phyloP scores from a whole-genome alignment of 257 asterid genomes.

The Forsythia suspensa region DNA sequence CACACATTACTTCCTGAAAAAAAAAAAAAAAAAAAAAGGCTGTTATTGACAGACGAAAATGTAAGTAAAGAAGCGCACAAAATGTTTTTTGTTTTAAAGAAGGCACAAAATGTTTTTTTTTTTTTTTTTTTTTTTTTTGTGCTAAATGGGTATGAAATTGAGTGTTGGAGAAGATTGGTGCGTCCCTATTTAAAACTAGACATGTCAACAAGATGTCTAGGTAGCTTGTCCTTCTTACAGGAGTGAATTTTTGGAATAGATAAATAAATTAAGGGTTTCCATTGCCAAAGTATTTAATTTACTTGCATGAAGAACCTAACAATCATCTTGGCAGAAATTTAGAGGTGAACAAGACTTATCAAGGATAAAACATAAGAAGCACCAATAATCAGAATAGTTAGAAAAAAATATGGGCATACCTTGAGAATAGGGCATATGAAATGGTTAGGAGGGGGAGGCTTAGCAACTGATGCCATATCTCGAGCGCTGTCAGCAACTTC shows the following conservation, averaged over 20 bases:
- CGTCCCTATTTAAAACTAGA: background rate
- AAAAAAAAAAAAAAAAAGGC: conserved; percentile 6
- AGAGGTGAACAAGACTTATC: background rate
- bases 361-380: background rate
- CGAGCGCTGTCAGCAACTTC: conserved; percentile 47
- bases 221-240: background rate
- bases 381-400: background rate
- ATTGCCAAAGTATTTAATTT: background rate
- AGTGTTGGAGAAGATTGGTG: background rate
- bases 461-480: conserved; percentile 25
- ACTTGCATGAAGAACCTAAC: background rate
- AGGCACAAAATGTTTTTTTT: background rate
- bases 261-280: background rate
- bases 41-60: conserved; percentile 1
- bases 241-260: background rate
- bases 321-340: background rate
- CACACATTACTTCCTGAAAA: conserved; percentile 73
- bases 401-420: conserved; percentile 31
- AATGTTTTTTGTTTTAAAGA: background rate
- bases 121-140: too few relatives aligned
- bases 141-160: background rate
- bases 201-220: background rate
- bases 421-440: conserved; percentile 75
- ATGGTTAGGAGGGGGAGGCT: conserved; percentile 54
- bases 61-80: background rate